Base-by-base conservation (phyloP, 306 rosid species). In the Cicer arietinum region DNA sequence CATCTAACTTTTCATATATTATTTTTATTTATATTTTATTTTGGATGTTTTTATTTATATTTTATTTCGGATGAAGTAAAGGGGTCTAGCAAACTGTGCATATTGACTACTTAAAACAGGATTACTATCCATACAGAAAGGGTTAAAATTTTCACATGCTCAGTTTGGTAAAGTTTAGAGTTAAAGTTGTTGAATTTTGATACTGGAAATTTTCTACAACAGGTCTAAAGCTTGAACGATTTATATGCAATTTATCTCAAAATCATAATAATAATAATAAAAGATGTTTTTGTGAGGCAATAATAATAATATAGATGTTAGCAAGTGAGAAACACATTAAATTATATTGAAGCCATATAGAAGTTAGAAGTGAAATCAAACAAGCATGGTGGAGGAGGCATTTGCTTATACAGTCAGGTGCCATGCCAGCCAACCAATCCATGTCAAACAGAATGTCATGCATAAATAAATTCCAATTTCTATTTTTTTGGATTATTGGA, bases 391-490 rank as follows among this genome's bases (percentile, higher is more conserved):
- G 44, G 66, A 67, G 44, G 62, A 67, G 82, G 86, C 77, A 80
- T 84, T 71, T n/a, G 62, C 77, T 75, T 70, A 67, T 67, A 77
- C 48, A 82, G 78, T 67, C 47, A 75, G 59, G 69, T 59, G 69
- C 93, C 77, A 83, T 77, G 81, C 73, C 86, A 80, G 81, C 73
- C 86, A 80, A 42, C 76, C 77, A 18, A 11, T 48, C 81, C 65
- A 79, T 73, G 83, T 76, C 64, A 76, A 73, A 82, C 64, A 59
- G 35, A 69, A 73, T 46, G 50, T 70, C 70, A 82, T 61, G 61
- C 71, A 71, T 58, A 62, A 46, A 57, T 70, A 62, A 46, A 57
- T 74, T 58, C 75, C 57, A 52, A 60, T 74, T 44, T 64, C 40
- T 25, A 10, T 61, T 39, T 67, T 74, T 58, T 39, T 13, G 69